Evolutionary conservation across 208 protist species (phyloP).

Genomic region (Trypanosoma boissoni): DNA sequence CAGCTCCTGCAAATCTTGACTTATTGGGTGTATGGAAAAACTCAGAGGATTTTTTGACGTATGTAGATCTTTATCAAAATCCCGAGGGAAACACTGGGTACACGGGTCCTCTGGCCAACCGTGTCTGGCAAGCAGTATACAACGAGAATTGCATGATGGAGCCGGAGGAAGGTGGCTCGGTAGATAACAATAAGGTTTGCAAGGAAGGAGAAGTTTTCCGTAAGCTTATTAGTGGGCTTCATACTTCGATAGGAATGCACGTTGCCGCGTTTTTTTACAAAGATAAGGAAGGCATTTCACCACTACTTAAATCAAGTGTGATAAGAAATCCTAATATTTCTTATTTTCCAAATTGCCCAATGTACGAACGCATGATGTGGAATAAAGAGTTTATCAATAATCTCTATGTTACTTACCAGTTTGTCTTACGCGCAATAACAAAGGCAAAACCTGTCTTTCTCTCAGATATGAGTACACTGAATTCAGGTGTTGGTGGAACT

Average conservation of each 20-base stretch:
- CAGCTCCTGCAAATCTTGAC: constrained; percentile 43
- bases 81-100: constrained; percentile 89
- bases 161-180: neutral
- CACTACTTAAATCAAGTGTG: constrained; percentile 41
- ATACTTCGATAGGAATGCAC: constrained; percentile 87
- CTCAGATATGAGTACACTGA: constrained; percentile 43
- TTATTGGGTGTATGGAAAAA: constrained; percentile 48
- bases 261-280: constrained; percentile 84
- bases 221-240: constrained; percentile 83
- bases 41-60: constrained; percentile 43
- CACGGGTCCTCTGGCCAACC: constrained; percentile 57
- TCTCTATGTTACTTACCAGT: constrained; percentile 86
- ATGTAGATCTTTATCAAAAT: constrained; percentile 83
- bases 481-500: constrained; percentile 40
- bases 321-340: constrained; percentile 80
- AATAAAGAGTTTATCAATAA: constrained; percentile 75
- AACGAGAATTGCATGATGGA: constrained; percentile 72
- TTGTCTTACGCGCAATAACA: constrained; percentile 75
- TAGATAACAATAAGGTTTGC: constrained; percentile 26
- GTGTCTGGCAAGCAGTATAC: constrained; percentile 86
- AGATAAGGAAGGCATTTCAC: constrained; percentile 55
- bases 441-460: constrained; percentile 66
- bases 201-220: constrained; percentile 56
- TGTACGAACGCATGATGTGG: constrained; percentile 61
- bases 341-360: constrained; percentile 84